A percentile compares a stretch with the other conserved stretches of the same genome.
phyloP scores from a whole-genome alignment of 768 basidiomycete genomes.

The Cubamyces lactineus region DNA sequence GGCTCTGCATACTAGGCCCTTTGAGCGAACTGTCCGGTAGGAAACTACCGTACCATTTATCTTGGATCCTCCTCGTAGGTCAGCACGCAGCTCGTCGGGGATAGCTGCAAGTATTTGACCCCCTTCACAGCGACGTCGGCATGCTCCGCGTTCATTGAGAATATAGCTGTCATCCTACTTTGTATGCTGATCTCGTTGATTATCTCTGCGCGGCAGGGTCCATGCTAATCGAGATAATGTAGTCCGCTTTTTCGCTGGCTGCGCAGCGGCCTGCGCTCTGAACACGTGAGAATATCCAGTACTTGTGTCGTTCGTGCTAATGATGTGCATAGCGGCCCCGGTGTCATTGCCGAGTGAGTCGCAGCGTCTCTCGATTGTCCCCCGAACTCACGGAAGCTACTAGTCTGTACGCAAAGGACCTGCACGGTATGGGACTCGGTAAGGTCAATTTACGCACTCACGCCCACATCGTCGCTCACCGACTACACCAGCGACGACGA shows the following conservation, averaged over 20 bases:
- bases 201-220: neutral
- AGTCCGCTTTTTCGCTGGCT: constrained; percentile 27
- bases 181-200: constrained; percentile 4
- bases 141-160: constrained; percentile 23
- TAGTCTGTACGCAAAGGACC: constrained; percentile 23
- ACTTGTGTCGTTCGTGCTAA: neutral
- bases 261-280: constrained; percentile 21
- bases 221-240: neutral
- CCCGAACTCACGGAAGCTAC: too few relatives aligned
- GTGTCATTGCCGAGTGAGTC: constrained; percentile 22
- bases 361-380: neutral
- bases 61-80: constrained; percentile 27
- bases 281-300: constrained; percentile 16
- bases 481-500: neutral
- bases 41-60: constrained; percentile 16
- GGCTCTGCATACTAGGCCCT: constrained; percentile 15
- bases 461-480: neutral
- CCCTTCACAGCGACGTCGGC: constrained; percentile 9
- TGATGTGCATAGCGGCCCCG: constrained; percentile 12
- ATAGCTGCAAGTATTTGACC: neutral
- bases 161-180: constrained; percentile 22
- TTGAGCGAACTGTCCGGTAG: constrained; percentile 24
- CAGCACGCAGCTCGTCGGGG: neutral
- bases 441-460: neutral
- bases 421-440: constrained; percentile 8